Conservation (phyloP, 345 rosid genomes). For the Nephelium lappaceum region DNA sequence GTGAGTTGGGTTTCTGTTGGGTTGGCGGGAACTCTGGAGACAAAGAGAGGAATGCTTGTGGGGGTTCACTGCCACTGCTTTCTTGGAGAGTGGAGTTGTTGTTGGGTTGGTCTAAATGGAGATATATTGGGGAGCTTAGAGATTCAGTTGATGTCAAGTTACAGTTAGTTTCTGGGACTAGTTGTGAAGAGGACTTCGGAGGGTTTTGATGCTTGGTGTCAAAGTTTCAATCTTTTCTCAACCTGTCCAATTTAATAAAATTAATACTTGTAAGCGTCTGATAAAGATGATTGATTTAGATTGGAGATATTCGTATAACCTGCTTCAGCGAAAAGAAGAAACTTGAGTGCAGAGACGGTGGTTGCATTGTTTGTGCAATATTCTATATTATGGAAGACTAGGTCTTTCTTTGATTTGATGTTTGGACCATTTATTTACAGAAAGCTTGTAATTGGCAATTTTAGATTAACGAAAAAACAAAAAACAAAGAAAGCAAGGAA, state of each 20-base stretch:
- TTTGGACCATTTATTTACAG: not conserved
- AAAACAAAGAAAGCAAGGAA: not conserved
- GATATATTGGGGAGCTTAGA: constrained; percentile 43
- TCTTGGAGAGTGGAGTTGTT: constrained; percentile 27
- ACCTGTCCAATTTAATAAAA: constrained; percentile 29
- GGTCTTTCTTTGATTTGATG: not conserved
- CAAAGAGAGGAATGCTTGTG: constrained; percentile 43
- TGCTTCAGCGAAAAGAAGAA: constrained; percentile 54
- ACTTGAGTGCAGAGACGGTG: constrained; percentile 34
- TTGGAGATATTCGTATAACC: constrained; percentile 23
- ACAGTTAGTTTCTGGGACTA: constrained; percentile 6
- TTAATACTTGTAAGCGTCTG: not conserved
- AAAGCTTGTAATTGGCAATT: not conserved
- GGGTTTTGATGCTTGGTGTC: constrained; percentile 20
- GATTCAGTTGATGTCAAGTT: constrained; percentile 26
- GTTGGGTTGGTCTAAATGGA: constrained; percentile 20
- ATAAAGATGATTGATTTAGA: not conserved
- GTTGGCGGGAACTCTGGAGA: constrained; percentile 28
- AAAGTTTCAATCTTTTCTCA: constrained; percentile 49
- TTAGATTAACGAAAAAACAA: not conserved
- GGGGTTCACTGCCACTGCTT: constrained; percentile 52
- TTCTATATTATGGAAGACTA: not conserved
- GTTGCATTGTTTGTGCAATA: constrained; percentile 23
- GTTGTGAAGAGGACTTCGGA: constrained; percentile 11
- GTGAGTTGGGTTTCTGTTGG: constrained; percentile 27